A percentile compares a stretch with the other conserved stretches of the same genome.
These are phyloP conservation scores for Breynia disticha DNA, from an alignment of 441 rosid genomes.

Conservation along the genomic window DNA sequence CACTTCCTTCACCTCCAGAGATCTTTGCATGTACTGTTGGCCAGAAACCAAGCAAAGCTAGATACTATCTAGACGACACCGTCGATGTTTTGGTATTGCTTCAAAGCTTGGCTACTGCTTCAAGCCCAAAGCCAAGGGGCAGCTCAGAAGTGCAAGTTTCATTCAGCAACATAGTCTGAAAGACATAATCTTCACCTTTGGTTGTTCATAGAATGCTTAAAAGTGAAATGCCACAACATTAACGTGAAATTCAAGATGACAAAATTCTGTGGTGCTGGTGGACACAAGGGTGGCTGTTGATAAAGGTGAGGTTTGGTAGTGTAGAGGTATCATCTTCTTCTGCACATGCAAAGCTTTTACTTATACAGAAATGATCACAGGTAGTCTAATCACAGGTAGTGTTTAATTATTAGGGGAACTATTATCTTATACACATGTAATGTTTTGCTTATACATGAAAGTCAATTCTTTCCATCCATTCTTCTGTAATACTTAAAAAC, in stretches of 20 bases:
- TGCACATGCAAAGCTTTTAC: too few species aligned
- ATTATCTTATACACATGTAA: slow-evolving; percentile 8
- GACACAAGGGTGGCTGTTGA: slow-evolving; percentile 4
- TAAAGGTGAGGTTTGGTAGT: slow-evolving; percentile 6
- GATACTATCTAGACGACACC: slow-evolving; percentile 37
- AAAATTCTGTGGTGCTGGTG: too few species aligned
- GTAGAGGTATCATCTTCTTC: too few species aligned
- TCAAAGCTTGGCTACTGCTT: slow-evolving; percentile 22
- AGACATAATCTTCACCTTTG: too few species aligned
- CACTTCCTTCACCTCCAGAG: slow-evolving; percentile 24
- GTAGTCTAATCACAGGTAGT: not conserved
- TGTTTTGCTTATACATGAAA: too few species aligned
- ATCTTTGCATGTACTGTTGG: slow-evolving; percentile 46
- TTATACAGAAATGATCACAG: slow-evolving; percentile 7
- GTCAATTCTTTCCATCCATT: too few species aligned
- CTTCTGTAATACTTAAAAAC: too few species aligned
- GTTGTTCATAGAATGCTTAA: too few species aligned
- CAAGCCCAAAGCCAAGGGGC: slow-evolving; percentile 14
- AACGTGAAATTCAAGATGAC: too few species aligned
- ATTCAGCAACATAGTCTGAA: not conserved
- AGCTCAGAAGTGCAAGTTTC: slow-evolving; percentile 18
- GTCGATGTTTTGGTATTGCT: slow-evolving; percentile 28
- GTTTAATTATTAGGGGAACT: too few species aligned
- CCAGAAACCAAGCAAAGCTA: slow-evolving; percentile 56
- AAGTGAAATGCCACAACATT: too few species aligned